phyloP scores from a whole-genome alignment of 140 eudicot species.

The Flaveria floridana region DNA sequence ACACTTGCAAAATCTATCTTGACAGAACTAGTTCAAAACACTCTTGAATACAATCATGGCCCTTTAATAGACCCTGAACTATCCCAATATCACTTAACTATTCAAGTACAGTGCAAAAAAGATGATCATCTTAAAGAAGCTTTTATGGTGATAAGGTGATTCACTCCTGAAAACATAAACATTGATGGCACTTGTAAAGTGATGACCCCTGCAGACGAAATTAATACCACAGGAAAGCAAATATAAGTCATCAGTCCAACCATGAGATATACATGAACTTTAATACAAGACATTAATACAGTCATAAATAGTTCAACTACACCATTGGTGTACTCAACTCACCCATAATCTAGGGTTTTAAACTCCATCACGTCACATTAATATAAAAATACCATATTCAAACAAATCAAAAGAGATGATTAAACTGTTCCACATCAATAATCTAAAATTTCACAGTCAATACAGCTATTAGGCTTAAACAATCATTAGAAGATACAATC shows the following conservation, averaged over 20 bases:
- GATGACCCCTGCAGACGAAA: conserved; percentile 27
- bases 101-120: conserved; percentile 8
- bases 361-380: conserved; percentile 17
- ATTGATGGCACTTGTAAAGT: conserved; percentile 29
- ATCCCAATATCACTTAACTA: conserved; percentile 17
- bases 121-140: conserved; percentile 20
- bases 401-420: not conserved
- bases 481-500: not conserved
- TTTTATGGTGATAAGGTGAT: not conserved
- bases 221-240: not conserved
- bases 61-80: not conserved
- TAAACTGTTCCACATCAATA: not conserved
- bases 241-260: not conserved
- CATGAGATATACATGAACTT: conserved; percentile 28
- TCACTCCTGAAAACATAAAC: conserved; percentile 1
- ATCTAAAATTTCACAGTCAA: too few relatives aligned
- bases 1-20: conserved; percentile 7
- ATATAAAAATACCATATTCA: not conserved
- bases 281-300: not conserved
- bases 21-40: conserved; percentile 6
- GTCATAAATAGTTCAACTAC: conserved; percentile 26
- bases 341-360: conserved; percentile 5
- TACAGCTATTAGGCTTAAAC: too few relatives aligned
- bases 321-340: conserved; percentile 22
- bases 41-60: conserved; percentile 6